These are phyloP conservation scores for Boletellus ananiceps DNA, from an alignment of 768 basidiomycete species.

Conservation along the genomic window DNA sequence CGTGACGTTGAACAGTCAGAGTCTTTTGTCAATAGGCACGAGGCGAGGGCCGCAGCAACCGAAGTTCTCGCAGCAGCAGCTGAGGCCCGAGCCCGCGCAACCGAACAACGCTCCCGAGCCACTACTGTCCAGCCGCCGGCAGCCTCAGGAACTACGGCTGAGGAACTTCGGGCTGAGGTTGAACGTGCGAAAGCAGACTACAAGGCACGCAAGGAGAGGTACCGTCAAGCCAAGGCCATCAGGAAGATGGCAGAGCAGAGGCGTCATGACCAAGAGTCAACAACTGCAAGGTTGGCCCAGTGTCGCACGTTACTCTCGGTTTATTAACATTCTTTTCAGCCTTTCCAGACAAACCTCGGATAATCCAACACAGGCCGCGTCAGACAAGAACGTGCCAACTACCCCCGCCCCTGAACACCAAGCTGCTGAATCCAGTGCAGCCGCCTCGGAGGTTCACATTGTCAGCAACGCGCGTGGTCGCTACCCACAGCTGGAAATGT, in stretches of 20 bases:
- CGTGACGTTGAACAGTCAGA: conserved; percentile 2
- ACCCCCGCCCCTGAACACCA: conserved; percentile 12
- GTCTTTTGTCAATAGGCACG: background rate
- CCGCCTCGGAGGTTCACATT: conserved; percentile 36
- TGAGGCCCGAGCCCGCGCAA: conserved; percentile 11
- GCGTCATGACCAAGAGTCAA: conserved; percentile 14
- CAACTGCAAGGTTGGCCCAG: conserved; percentile 25
- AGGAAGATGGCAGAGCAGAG: conserved; percentile 38
- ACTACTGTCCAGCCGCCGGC: background rate
- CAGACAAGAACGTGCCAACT: background rate
- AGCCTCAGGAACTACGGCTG: conserved; percentile 8
- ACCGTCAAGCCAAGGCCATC: conserved; percentile 54
- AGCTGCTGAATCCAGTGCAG: conserved; percentile 12
- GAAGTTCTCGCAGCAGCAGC: conserved; percentile 18
- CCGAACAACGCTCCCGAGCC: conserved; percentile 1
- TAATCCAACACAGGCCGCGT: conserved; percentile 9
- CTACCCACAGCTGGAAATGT: conserved; percentile 62
- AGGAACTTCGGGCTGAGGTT: conserved; percentile 38
- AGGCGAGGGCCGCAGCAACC: conserved; percentile 9
- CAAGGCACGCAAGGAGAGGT: conserved; percentile 65
- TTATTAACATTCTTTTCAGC: conserved; percentile 13
- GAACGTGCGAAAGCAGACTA: conserved; percentile 65
- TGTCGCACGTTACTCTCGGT: background rate
- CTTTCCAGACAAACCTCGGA: conserved; percentile 26
- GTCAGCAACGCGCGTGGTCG: conserved; percentile 59